Evolutionary conservation across 2,329 filamentous ascomycete genomes (phyloP).

Genomic region (Endocalyx cinctus): DNA sequence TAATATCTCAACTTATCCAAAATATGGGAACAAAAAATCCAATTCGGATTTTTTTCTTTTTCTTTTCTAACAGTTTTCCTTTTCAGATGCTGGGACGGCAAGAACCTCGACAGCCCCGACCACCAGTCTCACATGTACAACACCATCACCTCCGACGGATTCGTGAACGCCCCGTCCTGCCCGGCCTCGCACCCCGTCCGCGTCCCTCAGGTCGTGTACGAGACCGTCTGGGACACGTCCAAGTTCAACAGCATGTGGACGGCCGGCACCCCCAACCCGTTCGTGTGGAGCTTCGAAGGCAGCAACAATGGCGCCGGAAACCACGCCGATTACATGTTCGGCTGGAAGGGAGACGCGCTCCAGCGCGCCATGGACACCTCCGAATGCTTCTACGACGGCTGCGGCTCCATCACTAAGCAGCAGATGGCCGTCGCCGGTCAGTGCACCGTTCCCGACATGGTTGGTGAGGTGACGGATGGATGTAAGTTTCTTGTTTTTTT

Average conservation of each 20-base stretch:
- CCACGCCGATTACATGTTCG: constrained; percentile 34
- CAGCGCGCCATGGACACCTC: constrained; percentile 29
- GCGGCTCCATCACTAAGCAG: constrained; percentile 21
- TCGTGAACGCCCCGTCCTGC: constrained; percentile 21
- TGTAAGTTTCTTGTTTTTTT: constrained; percentile 20
- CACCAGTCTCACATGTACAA: constrained; percentile 22
- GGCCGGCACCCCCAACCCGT: constrained; percentile 23
- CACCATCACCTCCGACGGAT: constrained; percentile 13
- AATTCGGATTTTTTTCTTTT: too few species aligned
- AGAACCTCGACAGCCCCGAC: constrained; percentile 19
- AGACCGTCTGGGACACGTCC: constrained; percentile 39
- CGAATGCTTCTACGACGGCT: constrained; percentile 32
- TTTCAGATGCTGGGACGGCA: constrained; percentile 18
- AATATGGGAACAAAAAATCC: too few species aligned
- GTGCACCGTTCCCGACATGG: constrained; percentile 19
- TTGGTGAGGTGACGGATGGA: constrained; percentile 20
- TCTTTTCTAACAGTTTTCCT: too few species aligned
- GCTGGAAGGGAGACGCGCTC: constrained; percentile 25
- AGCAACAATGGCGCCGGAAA: constrained; percentile 23
- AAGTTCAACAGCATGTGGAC: constrained; percentile 31
- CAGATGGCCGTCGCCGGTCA: constrained; percentile 16
- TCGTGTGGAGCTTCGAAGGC: constrained; percentile 23
- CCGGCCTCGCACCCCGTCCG: constrained; percentile 22
- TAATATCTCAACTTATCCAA: constrained; percentile 1
- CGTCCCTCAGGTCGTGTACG: constrained; percentile 31